phyloP scores from a whole-genome alignment of 2,329 filamentous ascomycete genomes.

The Talaromyces marneffei region DNA sequence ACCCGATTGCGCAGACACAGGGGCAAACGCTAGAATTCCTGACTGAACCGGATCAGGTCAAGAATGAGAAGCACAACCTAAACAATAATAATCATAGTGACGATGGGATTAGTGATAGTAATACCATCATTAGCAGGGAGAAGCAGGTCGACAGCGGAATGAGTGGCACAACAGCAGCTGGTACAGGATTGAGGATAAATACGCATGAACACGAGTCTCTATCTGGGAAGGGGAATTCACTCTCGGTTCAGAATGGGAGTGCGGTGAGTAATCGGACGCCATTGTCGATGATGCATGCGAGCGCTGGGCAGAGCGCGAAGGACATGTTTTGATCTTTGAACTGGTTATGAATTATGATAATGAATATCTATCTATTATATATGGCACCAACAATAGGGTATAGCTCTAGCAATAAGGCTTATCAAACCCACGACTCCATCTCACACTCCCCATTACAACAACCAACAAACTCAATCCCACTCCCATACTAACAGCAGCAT shows the following conservation, averaged over 20 bases:
- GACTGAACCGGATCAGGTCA: conserved; percentile 10
- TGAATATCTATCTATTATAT: neutral
- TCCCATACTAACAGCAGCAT: conserved; percentile 45
- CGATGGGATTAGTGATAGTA: neutral
- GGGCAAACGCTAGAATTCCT: conserved; percentile 13
- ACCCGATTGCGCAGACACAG: conserved; percentile 13
- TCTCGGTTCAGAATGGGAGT: neutral
- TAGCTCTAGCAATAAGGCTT: conserved; percentile 2
- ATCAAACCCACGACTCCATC: conserved; percentile 45
- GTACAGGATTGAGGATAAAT: conserved; percentile 7
- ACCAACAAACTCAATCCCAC: conserved; percentile 46
- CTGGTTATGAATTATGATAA: neutral
- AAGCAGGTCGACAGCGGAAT: neutral
- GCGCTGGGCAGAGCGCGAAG: neutral
- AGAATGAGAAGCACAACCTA: neutral
- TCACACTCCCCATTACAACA: conserved; percentile 52
- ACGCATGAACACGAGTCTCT: neutral
- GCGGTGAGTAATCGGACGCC: conserved; percentile 11
- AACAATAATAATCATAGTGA: neutral
- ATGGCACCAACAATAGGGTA: neutral
- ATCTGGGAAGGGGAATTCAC: neutral
- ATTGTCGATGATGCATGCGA: conserved; percentile 8
- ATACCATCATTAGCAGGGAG: neutral
- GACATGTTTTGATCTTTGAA: conserved; percentile 3
- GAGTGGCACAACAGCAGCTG: neutral